Base-by-base conservation (phyloP, 306 rosid genomes). In the Albizia julibrissin region DNA sequence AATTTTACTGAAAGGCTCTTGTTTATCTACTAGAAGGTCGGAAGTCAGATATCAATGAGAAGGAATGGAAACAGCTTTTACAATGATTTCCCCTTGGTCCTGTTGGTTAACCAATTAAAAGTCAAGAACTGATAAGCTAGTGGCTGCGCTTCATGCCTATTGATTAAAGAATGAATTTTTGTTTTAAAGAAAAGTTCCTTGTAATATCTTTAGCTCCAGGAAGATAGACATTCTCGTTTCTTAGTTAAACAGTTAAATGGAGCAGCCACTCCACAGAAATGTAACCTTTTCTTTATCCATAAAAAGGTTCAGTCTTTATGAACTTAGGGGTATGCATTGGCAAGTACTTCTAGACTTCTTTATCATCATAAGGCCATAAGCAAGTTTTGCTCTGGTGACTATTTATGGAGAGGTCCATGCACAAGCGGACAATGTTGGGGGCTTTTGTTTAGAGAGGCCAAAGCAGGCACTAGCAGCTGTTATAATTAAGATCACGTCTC, bases 381-480 rank as follows among this genome's bases (percentile, higher is more conserved):
- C 40, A 26, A 26, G 47, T 72, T 72, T 8, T 43, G 4, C 22
- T 72, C 40, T 26, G n/a, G 3, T 44, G 39, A 24, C 14, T 24
- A 72, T 46, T 72, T 26, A 43, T 44, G n/a, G 15, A 46, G 39
- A 72, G 40, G 39, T 46, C 29, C 24, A 46, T 26, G 19, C 37
- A 24, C 52, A 43, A 13, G 37, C 29, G 0, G 40, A 59, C 40
- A 71, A 43, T 44, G 59, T 14, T 7, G 18, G 58, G 34, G 59
- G 59, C 14, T 52, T 46, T 26, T 24, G 59, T 72, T 42, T 44
- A 72, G 76, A 72, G 76, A 72, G 46, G 26, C 74, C 27, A 72
- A 46, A 46, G 40, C 14, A 44, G 59, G 27, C 59, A 7, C 33
- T 15, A 72, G 24, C 76, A 72, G 34, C 22, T 15, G 22, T 44